Base-by-base conservation (phyloP, 202 grass and related monocot species). In the Sporobolus alterniflorus region DNA sequence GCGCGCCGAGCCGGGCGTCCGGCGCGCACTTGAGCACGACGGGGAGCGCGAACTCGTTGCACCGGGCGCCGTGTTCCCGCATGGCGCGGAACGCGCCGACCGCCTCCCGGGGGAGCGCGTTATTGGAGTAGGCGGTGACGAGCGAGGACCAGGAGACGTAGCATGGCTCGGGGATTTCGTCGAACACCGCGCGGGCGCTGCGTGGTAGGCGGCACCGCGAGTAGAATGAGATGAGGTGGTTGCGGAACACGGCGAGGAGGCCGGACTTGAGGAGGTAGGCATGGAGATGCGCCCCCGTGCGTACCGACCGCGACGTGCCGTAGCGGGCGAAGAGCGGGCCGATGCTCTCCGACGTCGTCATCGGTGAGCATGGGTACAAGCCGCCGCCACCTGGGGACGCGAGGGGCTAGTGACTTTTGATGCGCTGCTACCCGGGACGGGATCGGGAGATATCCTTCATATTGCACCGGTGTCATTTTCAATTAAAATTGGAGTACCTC, bases 31-130 rank as follows among this genome's bases (percentile, higher is more conserved):
- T 98, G 82, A 98, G 80, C 73, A 93, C 81, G 66, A 88, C 57
- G 31, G 95, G 95, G 48, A 98, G 86, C 20, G 82, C 92, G 72
- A 90, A 98, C 83, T 98, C 92, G 66, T 98, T 98, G 86, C 86
- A 91, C 26, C 68, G 84, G 26, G 90, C 74, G 63, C 79, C 75
- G 6, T 22, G 67, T 56, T 49, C 67, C 22, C 89, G 92, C 95
- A 95, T 98, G 60, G 52, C 54, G 21, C 43, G 68, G 69, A 98
- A 95, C 46, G 78, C 47, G 21, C 20, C 3, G 46, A 98, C 83
- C 8, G 92, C 88, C 21, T 90, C 84, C 70, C 64, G 79, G 55
- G 85, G 79, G 57, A 93, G 80, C 28, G 47, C 76, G 17, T 90
- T 95, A 76, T 88, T 86, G 69, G 89, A 69, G 84, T 90, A 93